phyloP scores from a whole-genome alignment of 345 rosid genomes.

The Crucihimalaya himalaica region DNA sequence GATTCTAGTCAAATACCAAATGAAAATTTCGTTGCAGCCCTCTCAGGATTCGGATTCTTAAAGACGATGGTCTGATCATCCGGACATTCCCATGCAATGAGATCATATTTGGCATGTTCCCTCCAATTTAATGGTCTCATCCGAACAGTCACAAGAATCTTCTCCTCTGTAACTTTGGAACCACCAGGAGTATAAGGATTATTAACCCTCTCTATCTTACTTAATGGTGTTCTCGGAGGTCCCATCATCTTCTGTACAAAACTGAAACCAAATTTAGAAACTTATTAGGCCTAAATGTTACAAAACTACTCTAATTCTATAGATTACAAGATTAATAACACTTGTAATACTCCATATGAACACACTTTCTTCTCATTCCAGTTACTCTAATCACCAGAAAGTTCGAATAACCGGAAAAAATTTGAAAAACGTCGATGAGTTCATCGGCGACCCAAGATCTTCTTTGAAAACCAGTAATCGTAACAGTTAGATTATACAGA shows the following conservation, averaged over 20 bases:
- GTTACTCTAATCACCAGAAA: background rate
- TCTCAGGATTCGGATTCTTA: conserved; percentile 71
- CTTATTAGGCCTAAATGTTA: background rate
- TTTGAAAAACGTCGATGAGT: background rate
- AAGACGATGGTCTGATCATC: conserved; percentile 61
- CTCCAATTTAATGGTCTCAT: conserved; percentile 78
- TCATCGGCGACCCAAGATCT: background rate
- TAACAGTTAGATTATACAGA: background rate
- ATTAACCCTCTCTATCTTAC: conserved; percentile 50
- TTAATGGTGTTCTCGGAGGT: conserved; percentile 67
- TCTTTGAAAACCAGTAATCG: background rate
- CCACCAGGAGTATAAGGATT: conserved; percentile 66
- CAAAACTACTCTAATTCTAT: background rate
- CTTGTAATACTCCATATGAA: background rate
- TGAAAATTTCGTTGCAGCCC: conserved; percentile 44
- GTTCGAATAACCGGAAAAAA: background rate
- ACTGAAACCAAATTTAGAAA: conserved; percentile 10
- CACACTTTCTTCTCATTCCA: background rate
- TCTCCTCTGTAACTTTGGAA: conserved; percentile 69
- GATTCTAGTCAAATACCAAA: conserved; percentile 55
- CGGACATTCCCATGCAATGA: conserved; percentile 88
- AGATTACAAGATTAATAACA: background rate
- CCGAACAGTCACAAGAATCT: conserved; percentile 82
- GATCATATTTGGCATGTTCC: conserved; percentile 88
- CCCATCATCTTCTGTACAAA: conserved; percentile 51